Conservation (phyloP, 192 early-diverging fungal species). For the Coemansia asiatica region DNA sequence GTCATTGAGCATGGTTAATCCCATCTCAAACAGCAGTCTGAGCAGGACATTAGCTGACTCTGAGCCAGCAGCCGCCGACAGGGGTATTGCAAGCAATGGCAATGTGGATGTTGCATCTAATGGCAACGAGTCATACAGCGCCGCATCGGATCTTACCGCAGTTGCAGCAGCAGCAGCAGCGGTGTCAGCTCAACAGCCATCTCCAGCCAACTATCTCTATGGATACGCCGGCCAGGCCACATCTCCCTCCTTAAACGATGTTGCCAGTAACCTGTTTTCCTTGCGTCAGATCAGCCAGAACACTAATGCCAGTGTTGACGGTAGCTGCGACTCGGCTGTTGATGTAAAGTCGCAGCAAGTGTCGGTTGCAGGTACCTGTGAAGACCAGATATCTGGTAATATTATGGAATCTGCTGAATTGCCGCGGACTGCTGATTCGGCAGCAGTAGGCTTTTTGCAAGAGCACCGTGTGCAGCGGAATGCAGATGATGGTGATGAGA, state of each 20-base stretch:
- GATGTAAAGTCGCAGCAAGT: background rate
- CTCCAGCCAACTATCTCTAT: slow-evolving; percentile 14
- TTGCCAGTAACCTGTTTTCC: slow-evolving; percentile 46
- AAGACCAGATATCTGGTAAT: no score
- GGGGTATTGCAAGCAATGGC: background rate
- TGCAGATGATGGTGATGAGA: background rate
- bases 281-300: slow-evolving; percentile 22
- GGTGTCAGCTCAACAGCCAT: background rate
- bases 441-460: no score
- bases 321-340: background rate
- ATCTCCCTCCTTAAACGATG: slow-evolving; percentile 46
- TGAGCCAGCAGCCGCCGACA: background rate
- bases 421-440: no score
- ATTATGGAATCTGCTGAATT: no score
- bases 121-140: background rate
- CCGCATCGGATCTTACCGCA: slow-evolving; percentile 1
- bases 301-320: background rate
- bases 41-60: background rate
- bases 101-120: background rate
- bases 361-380: background rate
- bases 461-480: background rate
- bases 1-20: slow-evolving; percentile 36
- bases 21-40: slow-evolving; percentile 14
- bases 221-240: slow-evolving; percentile 6
- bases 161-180: no score